These are phyloP conservation scores for Penstemon newberryi DNA, from an alignment of 257 asterid species.

Conservation along the genomic window DNA sequence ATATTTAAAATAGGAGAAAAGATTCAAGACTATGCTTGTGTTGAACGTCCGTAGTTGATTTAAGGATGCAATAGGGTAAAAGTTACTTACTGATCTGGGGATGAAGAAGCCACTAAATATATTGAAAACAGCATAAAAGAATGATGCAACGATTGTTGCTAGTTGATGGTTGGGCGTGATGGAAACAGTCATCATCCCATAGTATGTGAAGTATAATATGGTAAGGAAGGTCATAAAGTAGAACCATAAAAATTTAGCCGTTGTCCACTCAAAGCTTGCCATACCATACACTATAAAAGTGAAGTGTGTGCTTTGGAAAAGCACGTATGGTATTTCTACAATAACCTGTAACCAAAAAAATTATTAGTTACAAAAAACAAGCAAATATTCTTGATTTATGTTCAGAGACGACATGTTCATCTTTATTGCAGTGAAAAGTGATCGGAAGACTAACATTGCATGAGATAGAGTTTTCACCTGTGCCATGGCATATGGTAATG, in stretches of 20 bases:
- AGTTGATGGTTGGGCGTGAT: slow-evolving; percentile 80
- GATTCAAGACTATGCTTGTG: not conserved
- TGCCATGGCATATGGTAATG: no score
- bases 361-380: not conserved
- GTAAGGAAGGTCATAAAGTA: slow-evolving; percentile 40
- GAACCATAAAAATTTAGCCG: slow-evolving; percentile 53
- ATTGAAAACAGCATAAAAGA: slow-evolving; percentile 70
- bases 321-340: slow-evolving; percentile 7
- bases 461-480: not conserved
- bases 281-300: slow-evolving; percentile 65
- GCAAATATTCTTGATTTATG: no score
- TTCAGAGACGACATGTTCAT: no score
- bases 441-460: not conserved
- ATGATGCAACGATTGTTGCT: slow-evolving; percentile 65
- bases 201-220: slow-evolving; percentile 78
- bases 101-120: slow-evolving; percentile 75
- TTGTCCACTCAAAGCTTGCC: slow-evolving; percentile 74
- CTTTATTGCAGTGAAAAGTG: no score
- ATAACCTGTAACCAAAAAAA: slow-evolving; percentile 36
- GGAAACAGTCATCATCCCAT: slow-evolving; percentile 78
- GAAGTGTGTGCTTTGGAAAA: slow-evolving; percentile 57
- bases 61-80: not conserved
- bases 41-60: not conserved
- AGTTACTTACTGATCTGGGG: slow-evolving; percentile 62
- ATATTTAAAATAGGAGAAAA: slow-evolving; percentile 3